Evolutionary conservation across 1,284 basidiomycete genomes (phyloP).

Genomic region (Macrocystidia cucumis): DNA sequence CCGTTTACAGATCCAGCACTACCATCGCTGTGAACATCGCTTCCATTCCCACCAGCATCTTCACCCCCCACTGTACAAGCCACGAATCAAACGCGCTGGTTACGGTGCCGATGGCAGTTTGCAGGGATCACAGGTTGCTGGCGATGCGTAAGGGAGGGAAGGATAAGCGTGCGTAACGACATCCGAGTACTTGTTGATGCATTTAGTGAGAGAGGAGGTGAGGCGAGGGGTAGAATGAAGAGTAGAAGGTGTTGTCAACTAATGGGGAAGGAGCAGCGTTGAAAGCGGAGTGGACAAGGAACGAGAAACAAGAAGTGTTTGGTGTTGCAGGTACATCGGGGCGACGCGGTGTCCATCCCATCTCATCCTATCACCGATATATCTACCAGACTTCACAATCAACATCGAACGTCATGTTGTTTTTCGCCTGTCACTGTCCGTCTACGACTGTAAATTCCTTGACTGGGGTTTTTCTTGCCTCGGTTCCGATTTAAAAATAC

Average conservation of each 20-base stretch:
- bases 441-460: too few species aligned
- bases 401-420: too few species aligned
- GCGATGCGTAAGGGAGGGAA: constrained; percentile 44
- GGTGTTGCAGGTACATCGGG: too few species aligned
- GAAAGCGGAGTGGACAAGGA: constrained; percentile 54
- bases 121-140: constrained; percentile 75
- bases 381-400: too few species aligned
- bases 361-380: too few species aligned
- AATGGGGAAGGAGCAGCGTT: constrained; percentile 66
- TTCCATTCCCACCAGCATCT: too few species aligned
- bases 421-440: too few species aligned
- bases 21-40: too few species aligned
- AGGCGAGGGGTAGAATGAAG: constrained; percentile 88
- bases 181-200: constrained; percentile 91
- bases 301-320: constrained; percentile 61
- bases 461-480: too few species aligned
- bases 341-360: too few species aligned
- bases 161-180: constrained; percentile 85
- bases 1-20: too few species aligned
- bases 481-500: too few species aligned
- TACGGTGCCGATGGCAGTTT: constrained; percentile 87
- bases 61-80: constrained; percentile 87
- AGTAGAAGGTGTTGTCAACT: constrained; percentile 91
- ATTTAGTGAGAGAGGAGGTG: constrained; percentile 82
- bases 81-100: constrained; percentile 88